Conservation (phyloP, 2,329 filamentous ascomycete species). For the Talaromyces sp. region DNA sequence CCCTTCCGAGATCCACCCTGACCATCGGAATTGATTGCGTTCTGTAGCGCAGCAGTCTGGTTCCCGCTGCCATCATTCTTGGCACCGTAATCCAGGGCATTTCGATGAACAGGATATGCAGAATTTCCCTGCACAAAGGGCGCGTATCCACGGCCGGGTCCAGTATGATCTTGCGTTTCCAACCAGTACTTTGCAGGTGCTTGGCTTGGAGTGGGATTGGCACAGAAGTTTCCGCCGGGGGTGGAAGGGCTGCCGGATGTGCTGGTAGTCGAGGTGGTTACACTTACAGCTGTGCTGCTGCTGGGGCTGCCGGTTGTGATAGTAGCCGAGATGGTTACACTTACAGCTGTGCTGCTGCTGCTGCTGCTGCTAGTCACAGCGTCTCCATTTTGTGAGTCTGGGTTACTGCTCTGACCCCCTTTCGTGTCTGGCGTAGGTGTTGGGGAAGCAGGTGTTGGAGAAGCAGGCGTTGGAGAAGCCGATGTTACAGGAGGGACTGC, state of each 20-base stretch:
- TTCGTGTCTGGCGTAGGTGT: neutral
- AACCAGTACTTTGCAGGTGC: constrained; percentile 13
- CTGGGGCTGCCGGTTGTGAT: neutral
- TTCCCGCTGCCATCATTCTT: constrained; percentile 13
- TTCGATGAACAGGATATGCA: constrained; percentile 15
- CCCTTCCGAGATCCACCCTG: constrained; percentile 15
- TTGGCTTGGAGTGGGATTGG: neutral
- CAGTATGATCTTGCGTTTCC: constrained; percentile 15
- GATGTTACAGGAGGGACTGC: neutral
- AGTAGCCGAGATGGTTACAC: neutral
- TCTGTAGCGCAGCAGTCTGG: constrained; percentile 13
- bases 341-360: neutral
- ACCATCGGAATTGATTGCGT: constrained; percentile 16
- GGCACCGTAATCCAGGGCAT: constrained; percentile 13
- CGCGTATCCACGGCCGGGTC: constrained; percentile 14
- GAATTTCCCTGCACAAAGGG: constrained; percentile 13
- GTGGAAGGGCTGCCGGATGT: neutral
- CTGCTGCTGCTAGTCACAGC: neutral
- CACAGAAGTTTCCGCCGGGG: constrained; percentile 2
- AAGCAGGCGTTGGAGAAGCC: neutral
- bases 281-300: neutral
- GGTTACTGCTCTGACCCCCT: neutral
- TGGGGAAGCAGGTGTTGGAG: neutral
- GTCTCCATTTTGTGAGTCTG: neutral
- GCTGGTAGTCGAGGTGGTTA: neutral